Base-by-base conservation (phyloP, 805 yeast genomes). In the Hanseniaspora nectarophila region DNA sequence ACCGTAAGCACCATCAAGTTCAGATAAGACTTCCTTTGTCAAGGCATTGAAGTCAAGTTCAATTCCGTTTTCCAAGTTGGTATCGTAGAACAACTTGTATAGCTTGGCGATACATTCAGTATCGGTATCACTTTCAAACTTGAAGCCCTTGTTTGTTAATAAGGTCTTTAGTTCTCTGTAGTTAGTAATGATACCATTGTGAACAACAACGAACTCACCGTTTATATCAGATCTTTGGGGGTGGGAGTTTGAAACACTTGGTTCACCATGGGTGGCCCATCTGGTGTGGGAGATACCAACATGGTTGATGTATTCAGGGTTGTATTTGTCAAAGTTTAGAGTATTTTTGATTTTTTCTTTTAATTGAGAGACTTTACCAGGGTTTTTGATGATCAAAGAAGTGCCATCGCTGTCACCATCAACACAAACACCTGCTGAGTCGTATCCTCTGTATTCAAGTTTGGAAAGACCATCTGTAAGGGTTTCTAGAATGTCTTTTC, bases 181-280 rank as follows among this genome's bases (percentile, higher is more conserved):
- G 70, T 92, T 92, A 61, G 98, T 92, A 69, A 92, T 87, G 67
- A 92, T 92, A 74, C 99, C 99, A 63, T 92, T 92, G 73, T 92
- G 99, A 49, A 92, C 97, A 57, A 92, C 81, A 42, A 86, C 79
- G 62, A 92, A 92, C 67, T 89, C 95, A 60, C 83, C 82, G 43
- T 69, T 68, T 9, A 77, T 75, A 66, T 87, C 98, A 1, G 96
- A 86, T 58, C 90, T 74, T 66, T 90, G 97, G 45, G 99, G 99
- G 67, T 92, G 99, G 66, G 97, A 92, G 73, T 92, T 92, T 56
- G 68, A 61, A 56, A 75, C 78, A 58, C 78, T 80, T 54, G 97
- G 97, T 61, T 81, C 85, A 69, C 99, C 99, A 68, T 92, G 99
- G 35, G 99, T 92, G 48, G 99, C 99, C 99, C 99, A 92, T 74